Percentiles rank a stretch among this genome's conserved stretches.
These are phyloP conservation scores for Antrodiella citrinella DNA, from an alignment of 768 basidiomycete species.

Conservation along the genomic window DNA sequence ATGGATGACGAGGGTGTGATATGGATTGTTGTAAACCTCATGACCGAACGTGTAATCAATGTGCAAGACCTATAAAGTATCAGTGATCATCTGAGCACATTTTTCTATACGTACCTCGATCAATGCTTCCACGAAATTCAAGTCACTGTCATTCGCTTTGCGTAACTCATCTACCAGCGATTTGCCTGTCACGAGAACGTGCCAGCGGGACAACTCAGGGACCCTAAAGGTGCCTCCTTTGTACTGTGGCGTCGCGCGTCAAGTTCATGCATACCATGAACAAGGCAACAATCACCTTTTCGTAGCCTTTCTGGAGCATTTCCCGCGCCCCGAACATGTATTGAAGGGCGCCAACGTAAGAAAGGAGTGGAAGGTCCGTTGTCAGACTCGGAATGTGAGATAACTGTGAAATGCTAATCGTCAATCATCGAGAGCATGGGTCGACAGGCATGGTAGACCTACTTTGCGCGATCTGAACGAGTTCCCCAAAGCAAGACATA, in stretches of 20 bases:
- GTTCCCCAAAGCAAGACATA: background rate
- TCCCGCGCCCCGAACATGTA: background rate
- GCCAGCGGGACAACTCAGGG: conserved; percentile 9
- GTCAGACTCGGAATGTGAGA: background rate
- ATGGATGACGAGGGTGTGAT: conserved; percentile 5
- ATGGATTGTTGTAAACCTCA: conserved; percentile 1
- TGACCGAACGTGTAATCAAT: conserved; percentile 5
- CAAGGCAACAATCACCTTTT: background rate
- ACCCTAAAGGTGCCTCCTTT: conserved; percentile 11
- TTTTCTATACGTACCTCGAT: too few relatives aligned
- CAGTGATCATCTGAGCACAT: background rate
- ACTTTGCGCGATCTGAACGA: background rate
- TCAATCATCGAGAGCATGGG: too few relatives aligned
- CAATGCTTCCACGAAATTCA: conserved; percentile 7
- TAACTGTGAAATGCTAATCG: background rate
- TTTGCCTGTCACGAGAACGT: conserved; percentile 11
- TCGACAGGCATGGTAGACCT: too few relatives aligned
- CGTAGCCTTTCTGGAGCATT: conserved; percentile 2
- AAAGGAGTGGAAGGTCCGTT: background rate
- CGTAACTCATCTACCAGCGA: conserved; percentile 18
- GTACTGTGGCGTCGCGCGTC: too few relatives aligned
- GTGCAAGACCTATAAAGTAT: background rate
- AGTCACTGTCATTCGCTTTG: conserved; percentile 13
- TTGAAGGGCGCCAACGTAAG: background rate
- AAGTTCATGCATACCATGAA: too few relatives aligned